Evolutionary conservation across 495 filamentous ascomycete species (phyloP), one percentile per base, ranked within the genome.

Genomic region (Talaromyces ruber): DNA sequence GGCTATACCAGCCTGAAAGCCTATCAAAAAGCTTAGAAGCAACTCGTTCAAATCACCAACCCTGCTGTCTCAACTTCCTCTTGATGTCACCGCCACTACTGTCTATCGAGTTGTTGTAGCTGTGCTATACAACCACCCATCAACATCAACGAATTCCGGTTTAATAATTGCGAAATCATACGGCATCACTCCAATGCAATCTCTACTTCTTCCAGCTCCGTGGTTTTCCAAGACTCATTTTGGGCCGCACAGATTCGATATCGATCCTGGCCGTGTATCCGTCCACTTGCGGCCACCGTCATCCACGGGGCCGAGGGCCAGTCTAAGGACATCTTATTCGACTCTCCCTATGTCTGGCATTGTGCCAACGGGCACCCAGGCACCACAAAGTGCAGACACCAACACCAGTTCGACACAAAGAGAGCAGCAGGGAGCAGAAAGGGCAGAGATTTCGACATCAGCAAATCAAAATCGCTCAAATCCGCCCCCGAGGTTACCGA

Each of bases 271-370:
- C 72, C 81, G 82, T 75, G 83, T 86, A 70, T 77, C 82, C 74
- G 84, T 90, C 70, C 87, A 89, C 79, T 80, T 86, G 75, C 80
- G 82, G 73, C 82, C 85, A 81, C 79, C 82, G 72, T 79, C 79
- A 24, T 54, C 51, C 80, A 84, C 86, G 84, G 82, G 83, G 82
- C 73, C 85, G 81, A 78, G 81, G 80, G 80, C 77, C 74, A 84
- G 80, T 78, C 84, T 82, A 67, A 79, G 82, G 84, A 86, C 85
- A 74, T 84, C 72, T 63, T 65, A 88, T 74, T 83, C 84, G 77
- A 88, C 86, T 81, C 87, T 87, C 83, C 86, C 87, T 83, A 93
- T 93, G 89, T 91, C 89, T 83, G 86, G 86, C 73, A 88, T 87
- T 78, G 85, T 86, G 39, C 59, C 59, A 34, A 52, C 81, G 67